Evolutionary conservation across 768 basidiomycete genomes (phyloP).

Genomic region (Sarcodon sp.): DNA sequence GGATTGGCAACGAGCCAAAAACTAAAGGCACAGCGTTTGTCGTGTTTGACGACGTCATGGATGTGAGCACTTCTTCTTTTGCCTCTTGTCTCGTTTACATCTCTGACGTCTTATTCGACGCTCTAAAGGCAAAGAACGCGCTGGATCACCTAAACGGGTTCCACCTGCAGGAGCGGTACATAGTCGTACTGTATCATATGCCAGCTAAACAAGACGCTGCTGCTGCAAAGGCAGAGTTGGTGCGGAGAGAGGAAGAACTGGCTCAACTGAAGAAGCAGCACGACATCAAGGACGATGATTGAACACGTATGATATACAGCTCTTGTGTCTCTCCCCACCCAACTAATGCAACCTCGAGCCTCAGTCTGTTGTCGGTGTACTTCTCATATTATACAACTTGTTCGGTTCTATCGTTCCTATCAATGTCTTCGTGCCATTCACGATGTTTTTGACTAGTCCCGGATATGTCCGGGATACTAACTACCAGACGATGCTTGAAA

Average conservation of each 20-base stretch:
- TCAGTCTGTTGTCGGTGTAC: too few species aligned
- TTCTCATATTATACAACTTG: too few species aligned
- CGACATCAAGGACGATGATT: slow-evolving; percentile 64
- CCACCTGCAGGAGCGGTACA: slow-evolving; percentile 95
- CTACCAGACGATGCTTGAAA: too few species aligned
- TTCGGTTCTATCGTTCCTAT: too few species aligned
- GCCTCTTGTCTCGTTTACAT: slow-evolving; percentile 2
- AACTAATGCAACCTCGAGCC: too few species aligned
- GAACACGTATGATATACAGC: slow-evolving; percentile 10
- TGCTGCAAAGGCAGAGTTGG: slow-evolving; percentile 84
- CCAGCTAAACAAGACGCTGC: slow-evolving; percentile 94
- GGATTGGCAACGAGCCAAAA: slow-evolving; percentile 86
- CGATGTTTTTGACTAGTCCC: too few species aligned
- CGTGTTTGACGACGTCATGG: slow-evolving; percentile 94
- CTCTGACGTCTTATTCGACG: slow-evolving; percentile 4
- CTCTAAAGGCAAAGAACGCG: slow-evolving; percentile 80
- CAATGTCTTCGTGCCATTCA: too few species aligned
- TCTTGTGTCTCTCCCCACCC: not conserved
- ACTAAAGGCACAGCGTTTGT: slow-evolving; percentile 95
- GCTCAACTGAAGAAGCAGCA: slow-evolving; percentile 78
- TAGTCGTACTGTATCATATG: slow-evolving; percentile 97
- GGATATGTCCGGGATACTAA: too few species aligned
- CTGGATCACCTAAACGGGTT: slow-evolving; percentile 96
- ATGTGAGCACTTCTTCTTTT: slow-evolving; percentile 35
- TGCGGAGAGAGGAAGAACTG: slow-evolving; percentile 83